Base-by-base conservation (phyloP, 305 asterid genomes). In the Caryopteris hybrid region DNA sequence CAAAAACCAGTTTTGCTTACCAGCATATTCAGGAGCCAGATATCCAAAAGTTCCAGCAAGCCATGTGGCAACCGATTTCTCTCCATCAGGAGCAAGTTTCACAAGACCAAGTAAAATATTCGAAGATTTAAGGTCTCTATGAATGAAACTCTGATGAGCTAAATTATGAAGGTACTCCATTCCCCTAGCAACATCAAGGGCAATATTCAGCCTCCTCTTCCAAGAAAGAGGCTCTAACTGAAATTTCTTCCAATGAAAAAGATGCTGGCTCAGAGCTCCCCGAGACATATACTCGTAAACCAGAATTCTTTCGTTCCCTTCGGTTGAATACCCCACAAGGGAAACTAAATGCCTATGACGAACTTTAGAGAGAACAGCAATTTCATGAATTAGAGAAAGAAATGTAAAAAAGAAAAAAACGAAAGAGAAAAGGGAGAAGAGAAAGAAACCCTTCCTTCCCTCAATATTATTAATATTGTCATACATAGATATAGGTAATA, bases 151-250 rank as follows among this genome's bases (percentile, higher is more conserved):
- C 74, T 84, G 96, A 70, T 89, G 96, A 67, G 92, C 97, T 20
- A 91, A 77, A 39, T 70, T 76, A 64, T 91, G 97, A 55, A 91
- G 90, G 71, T 91, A 91, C 63, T 91, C 97, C 88, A 91, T 65
- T 48, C 90, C 97, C 71, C 97, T 67, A 48, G 97, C 97, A 60
- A 88, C 96, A 81, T 91, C 97, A 61, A 91, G 75, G 13, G 97
- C 96, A 61, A 91, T 84, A 64, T 87, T 88, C 10, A 91, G 83
- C 83, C 97, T 79, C 75, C 86, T 84, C 69, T 85, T 89, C 98
- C 96, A 91, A 50, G 98, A 89, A 2, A 89, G 81, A 39, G 98
- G 98, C 89, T 91, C 98, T n/a, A 85, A 20, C 34, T 83, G 68
- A 25, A 79, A 79, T 63, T 63, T 84, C 81, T 83, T 79, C 98